Evolutionary conservation across 2,329 filamentous ascomycete genomes (phyloP), one percentile per base, ranked within the genome.

Genomic region (Escovopsis sp.): DNA sequence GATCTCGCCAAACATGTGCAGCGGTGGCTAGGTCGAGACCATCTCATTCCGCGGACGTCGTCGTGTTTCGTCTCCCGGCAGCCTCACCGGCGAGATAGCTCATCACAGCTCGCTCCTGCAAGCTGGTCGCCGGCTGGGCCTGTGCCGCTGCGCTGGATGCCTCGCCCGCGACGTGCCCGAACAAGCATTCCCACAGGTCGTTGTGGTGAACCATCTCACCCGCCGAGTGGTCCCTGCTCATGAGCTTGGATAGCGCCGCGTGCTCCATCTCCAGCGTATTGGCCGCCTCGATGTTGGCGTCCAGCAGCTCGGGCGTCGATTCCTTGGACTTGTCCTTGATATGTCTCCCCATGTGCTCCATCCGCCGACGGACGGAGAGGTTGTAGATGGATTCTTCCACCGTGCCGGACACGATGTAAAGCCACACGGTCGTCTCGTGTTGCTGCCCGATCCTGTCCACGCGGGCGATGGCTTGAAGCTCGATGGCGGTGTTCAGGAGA

Each of bases 401-500:
- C 0, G 88, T 93, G 35, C 81, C 83, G 13, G 79, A 75, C n/a
- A 94, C 72, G 3, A 96, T 68, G 53, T 96, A 96, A 55, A 94
- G 79, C 81, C 87, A 96, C 1, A 96, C 86, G 0, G 84, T 94
- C 1, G 90, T 98, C 44, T 82, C 70, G 35, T 82, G 76, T 43
- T 78, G 68, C 56, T 96, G 90, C 0, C 90, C 90, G 43, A 98
- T 98, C 26, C 90, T 76, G 52, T 98, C 86, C 2, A 98, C 87
- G 37, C 90, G 79, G 1, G 88, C 87, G 49, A 96, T 93, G 12
- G 87, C 88, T 55, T 98, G 90, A 9, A 96, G 67, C 56, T 96
- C 90, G 13, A 98, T 74, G 0, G 87, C 86, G 0, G 88, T 88
- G 51, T 96, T 94, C 46, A 96, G 75, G 4, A 96, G 64, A 3